A percentile compares a stretch with the other conserved stretches of the same genome.
Conservation (phyloP, 2,329 filamentous ascomycete species). For the Fusarium sp. region DNA sequence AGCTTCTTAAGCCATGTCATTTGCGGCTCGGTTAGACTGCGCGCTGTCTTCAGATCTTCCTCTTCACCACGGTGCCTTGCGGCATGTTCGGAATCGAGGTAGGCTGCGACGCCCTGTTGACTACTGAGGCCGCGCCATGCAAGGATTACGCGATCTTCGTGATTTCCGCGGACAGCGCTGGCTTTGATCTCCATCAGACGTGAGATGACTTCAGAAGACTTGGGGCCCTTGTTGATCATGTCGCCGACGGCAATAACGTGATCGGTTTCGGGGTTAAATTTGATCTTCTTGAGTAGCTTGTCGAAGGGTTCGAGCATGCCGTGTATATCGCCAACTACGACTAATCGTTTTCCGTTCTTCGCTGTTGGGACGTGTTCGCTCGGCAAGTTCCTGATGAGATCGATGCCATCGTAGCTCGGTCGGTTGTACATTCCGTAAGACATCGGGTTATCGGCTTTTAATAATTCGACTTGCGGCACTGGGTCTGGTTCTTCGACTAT, state of each 20-base stretch:
- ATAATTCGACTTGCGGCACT: slow-evolving; percentile 31
- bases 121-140: slow-evolving; percentile 59
- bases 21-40: slow-evolving; percentile 68
- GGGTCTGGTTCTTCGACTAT: slow-evolving; percentile 15
- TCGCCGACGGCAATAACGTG: slow-evolving; percentile 83
- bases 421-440: slow-evolving; percentile 56
- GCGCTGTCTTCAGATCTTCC: slow-evolving; percentile 65
- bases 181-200: slow-evolving; percentile 79
- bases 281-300: slow-evolving; percentile 73
- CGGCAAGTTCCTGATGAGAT: slow-evolving; percentile 50
- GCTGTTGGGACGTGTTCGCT: slow-evolving; percentile 50
- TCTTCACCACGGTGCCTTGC: slow-evolving; percentile 52
- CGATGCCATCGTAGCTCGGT: slow-evolving; percentile 53
- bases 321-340: slow-evolving; percentile 93
- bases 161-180: slow-evolving; percentile 88
- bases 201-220: slow-evolving; percentile 81
- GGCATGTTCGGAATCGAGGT: slow-evolving; percentile 43
- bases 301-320: slow-evolving; percentile 79
- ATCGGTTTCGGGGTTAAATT: slow-evolving; percentile 70
- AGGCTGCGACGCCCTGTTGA: slow-evolving; percentile 46
- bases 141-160: slow-evolving; percentile 88
- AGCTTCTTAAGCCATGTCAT: slow-evolving; percentile 76
- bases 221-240: slow-evolving; percentile 86
- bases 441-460: slow-evolving; percentile 54
- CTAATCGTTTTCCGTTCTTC: slow-evolving; percentile 68